Base-by-base conservation (phyloP, 73 alveolate species). In the Durusdinium trenchii region DNA sequence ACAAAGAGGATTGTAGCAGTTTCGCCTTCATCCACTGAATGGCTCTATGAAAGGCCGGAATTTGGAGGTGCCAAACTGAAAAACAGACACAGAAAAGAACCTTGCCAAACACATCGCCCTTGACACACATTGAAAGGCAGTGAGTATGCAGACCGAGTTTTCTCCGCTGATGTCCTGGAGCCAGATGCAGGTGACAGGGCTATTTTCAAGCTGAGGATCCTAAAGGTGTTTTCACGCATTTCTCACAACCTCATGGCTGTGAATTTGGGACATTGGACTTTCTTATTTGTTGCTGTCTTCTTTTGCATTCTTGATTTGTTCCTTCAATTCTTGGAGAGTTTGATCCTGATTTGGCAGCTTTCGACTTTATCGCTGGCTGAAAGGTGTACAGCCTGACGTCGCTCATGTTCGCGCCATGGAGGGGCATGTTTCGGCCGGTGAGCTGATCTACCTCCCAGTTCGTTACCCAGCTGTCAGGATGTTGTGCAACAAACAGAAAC, bases 81-180 rank as follows among this genome's bases (percentile, higher is more conserved):
- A n/a, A 75, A 36, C 18, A 9, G 50, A 42, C 32, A 14, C 50
- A 75, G 42, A 6, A 23, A 64, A 28, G 6, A 9, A 16, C 42
- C 42, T 35, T 26, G 30, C 73, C 40, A n/a, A 0, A 40, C 16
- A 38, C 18, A 36, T 54, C 50, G n/a, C 42, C 57, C 42, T 0
- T 46, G 23, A 76, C 14, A 43, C n/a, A 23, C 60, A 23, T 50
- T 36, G 16, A 18, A 5, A 89, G 96, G 96, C 64, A 91, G 97
- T 45, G 97, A 91, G 76, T 91, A 91, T 48, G 97, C 97, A 76
- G 97, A 91, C 48, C 97, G 97, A 12, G 97, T 91, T n/a, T 91
- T 91, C 75, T 91, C 97, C 30, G 97, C 97, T 0, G 97, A 91
- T 57, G 46, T 91, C 18, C 76, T 91, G 43, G 86, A 91, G 32